Evolutionary conservation across 306 rosid genomes (phyloP).

Genomic region (Hippophae rhamnoides): DNA sequence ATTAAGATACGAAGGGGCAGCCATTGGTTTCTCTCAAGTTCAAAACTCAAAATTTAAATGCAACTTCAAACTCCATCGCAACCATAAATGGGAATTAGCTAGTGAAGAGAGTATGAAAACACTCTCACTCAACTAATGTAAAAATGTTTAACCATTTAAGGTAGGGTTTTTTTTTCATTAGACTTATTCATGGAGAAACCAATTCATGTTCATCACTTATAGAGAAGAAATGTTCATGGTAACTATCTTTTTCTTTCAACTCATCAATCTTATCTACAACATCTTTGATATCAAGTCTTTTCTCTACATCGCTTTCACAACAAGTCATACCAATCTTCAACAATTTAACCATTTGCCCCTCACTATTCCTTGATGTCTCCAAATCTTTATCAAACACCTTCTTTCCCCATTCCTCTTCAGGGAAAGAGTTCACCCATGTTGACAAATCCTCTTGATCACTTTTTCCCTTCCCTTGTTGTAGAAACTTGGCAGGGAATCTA

Average conservation of each 20-base stretch:
- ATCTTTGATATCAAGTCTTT: slow-evolving; percentile 58
- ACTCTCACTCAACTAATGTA: no score
- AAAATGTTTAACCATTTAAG: no score
- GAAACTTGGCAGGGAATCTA: slow-evolving; percentile 40
- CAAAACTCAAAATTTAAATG: no score
- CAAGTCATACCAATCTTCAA: slow-evolving; percentile 58
- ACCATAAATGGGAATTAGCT: no score
- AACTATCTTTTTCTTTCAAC: slow-evolving; percentile 32
- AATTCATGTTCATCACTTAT: no score
- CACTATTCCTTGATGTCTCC: slow-evolving; percentile 25
- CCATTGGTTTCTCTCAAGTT: no score
- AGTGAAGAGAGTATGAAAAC: no score
- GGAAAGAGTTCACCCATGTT: slow-evolving; percentile 48
- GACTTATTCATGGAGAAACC: no score
- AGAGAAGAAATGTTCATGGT: no score
- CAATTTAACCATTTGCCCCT: slow-evolving; percentile 53
- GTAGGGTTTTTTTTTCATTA: no score
- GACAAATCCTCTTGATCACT: slow-evolving; percentile 40
- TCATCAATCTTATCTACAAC: slow-evolving; percentile 54
- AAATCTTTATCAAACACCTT: slow-evolving; percentile 56
- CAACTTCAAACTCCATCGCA: no score
- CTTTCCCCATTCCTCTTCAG: slow-evolving; percentile 38
- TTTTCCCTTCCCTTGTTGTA: slow-evolving; percentile 49
- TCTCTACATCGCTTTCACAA: slow-evolving; percentile 58
- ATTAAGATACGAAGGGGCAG: no score